Conservation (phyloP, 2,329 filamentous ascomycete genomes). For the Aureobasidium sp. region DNA sequence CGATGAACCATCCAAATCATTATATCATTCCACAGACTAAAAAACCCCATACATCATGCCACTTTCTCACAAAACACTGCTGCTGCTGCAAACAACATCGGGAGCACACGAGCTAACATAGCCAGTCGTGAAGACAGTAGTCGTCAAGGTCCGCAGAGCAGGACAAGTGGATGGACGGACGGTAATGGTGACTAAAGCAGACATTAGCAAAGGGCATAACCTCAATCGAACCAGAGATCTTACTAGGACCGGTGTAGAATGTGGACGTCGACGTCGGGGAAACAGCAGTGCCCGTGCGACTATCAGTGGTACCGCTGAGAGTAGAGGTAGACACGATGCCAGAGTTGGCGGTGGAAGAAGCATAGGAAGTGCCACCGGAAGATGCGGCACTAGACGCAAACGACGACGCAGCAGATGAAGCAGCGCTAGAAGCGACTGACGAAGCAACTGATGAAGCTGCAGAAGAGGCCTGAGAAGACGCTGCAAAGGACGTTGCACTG, state of each 20-base stretch:
- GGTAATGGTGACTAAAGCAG: neutral
- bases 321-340: slow-evolving; percentile 15
- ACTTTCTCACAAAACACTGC: neutral
- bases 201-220: neutral
- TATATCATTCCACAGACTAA: neutral
- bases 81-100: slow-evolving; percentile 1
- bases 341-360: slow-evolving; percentile 6
- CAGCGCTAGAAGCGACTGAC: slow-evolving; percentile 8
- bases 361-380: slow-evolving; percentile 11
- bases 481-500: neutral
- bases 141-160: slow-evolving; percentile 4
- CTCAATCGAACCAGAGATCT: neutral
- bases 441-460: slow-evolving; percentile 7
- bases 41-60: no score
- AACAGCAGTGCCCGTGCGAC: neutral
- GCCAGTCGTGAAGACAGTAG: slow-evolving; percentile 9
- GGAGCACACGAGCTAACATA: slow-evolving; percentile 5
- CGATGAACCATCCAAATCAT: neutral
- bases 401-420: slow-evolving; percentile 10
- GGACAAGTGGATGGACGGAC: slow-evolving; percentile 11
- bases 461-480: slow-evolving; percentile 1
- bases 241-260: slow-evolving; percentile 9
- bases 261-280: neutral
- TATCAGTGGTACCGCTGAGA: neutral
- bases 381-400: slow-evolving; percentile 11